Conservation (phyloP, 306 rosid genomes). For the Chamaecrista fasciculata region DNA sequence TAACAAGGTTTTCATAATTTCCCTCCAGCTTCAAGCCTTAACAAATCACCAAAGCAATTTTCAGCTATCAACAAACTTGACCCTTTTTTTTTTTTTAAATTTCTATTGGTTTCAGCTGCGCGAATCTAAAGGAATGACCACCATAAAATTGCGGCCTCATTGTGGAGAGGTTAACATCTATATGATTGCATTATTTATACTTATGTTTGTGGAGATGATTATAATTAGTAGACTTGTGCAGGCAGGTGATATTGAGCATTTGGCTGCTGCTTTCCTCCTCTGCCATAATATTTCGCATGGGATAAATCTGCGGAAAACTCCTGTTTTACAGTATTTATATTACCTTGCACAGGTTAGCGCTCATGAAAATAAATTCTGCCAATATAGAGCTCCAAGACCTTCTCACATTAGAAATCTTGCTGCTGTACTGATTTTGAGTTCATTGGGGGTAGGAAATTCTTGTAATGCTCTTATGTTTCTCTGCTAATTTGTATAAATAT, state of each 20-base stretch:
- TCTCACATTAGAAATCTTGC: slow-evolving; percentile 2
- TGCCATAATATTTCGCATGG: slow-evolving; percentile 90
- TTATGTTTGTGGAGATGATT: slow-evolving; percentile 22
- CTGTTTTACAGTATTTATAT: slow-evolving; percentile 78
- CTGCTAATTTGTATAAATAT: slow-evolving; percentile 9
- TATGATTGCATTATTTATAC: not conserved
- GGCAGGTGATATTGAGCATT: slow-evolving; percentile 91
- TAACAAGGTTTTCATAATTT: slow-evolving; percentile 61
- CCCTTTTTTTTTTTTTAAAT: slow-evolving; percentile 10
- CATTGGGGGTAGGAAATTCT: slow-evolving; percentile 6
- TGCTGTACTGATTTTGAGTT: slow-evolving; percentile 8
- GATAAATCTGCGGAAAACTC: slow-evolving; percentile 73
- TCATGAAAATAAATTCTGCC: slow-evolving; percentile 8
- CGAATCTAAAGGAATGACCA: slow-evolving; percentile 57
- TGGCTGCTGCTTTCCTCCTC: slow-evolving; percentile 76
- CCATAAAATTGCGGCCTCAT: slow-evolving; percentile 79
- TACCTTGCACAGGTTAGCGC: slow-evolving; percentile 79
- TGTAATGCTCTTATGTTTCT: not conserved
- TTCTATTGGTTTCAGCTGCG: slow-evolving; percentile 63
- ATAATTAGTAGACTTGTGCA: slow-evolving; percentile 32
- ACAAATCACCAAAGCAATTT: slow-evolving; percentile 2
- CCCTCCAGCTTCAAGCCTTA: slow-evolving; percentile 13
- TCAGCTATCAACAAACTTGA: slow-evolving; percentile 4
- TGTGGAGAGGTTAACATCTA: slow-evolving; percentile 77
- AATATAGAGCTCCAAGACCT: not conserved